Base-by-base conservation (phyloP, 371 early-diverging fungal species). In the Mucor piriformis region DNA sequence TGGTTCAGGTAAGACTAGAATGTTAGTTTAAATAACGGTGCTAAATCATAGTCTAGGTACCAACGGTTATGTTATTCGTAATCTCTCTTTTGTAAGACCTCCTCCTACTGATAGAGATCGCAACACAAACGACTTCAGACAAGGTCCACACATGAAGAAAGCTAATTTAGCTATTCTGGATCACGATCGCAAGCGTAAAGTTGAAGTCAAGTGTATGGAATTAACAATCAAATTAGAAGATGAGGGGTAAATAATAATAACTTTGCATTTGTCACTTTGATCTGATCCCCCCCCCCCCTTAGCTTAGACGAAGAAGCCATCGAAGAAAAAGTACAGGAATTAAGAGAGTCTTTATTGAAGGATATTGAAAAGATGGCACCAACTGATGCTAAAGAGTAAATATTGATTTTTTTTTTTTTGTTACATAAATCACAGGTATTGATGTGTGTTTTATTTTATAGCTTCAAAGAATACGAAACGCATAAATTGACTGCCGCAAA, bases 31-130 rank as follows among this genome's bases (percentile, higher is more conserved):
- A 24, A 46, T 1, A 10, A 13, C 6, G 2, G 24, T 3, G 13
- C 10, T 12, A 24, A 6, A 24, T 23, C 3, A 27, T 11, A 24
- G n/a, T 16, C n/a, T 23, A 76, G 79, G 79, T 27, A 88, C 88
- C n/a, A 98, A 95, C 70, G 98, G 98, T 46, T 95, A 94, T 68
- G 93, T 98, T 10, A 89, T 92, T 44, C 88, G 91, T 37, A 98
- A 95, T 77, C 74, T 92, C 40, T 93, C 96, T 4, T 68, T 79
- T 47, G 71, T 96, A 29, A 74, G 71, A 65, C 82, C 87, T 12
- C 74, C 72, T 13, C 66, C 63, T 13, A 59, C 49, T 10, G 69
- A 74, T 24, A 55, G 63, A 48, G 72, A 66, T 34, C 59, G 47
- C 58, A 62, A 69, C 13, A 61, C 59, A 13, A 63, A 74, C 10